A percentile compares a stretch with the other conserved stretches of the same genome.
These are phyloP conservation scores for Anthostomella pinea DNA, from an alignment of 2,329 filamentous ascomycete species.

Conservation along the genomic window DNA sequence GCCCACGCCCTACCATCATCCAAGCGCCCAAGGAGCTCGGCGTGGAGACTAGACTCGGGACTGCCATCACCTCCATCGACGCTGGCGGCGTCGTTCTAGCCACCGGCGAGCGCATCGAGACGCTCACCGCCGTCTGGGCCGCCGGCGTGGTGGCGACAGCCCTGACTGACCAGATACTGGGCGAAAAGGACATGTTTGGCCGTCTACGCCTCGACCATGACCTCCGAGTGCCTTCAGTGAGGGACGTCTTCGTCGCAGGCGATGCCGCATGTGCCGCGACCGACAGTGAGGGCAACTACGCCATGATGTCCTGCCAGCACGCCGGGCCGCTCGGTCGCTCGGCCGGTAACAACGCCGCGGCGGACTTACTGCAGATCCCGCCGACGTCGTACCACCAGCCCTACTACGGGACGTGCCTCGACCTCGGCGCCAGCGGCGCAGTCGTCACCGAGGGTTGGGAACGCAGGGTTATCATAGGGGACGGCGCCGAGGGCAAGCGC, in stretches of 20 bases:
- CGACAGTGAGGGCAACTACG: constrained; percentile 8
- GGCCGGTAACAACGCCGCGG: constrained; percentile 15
- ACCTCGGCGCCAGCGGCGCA: constrained; percentile 11
- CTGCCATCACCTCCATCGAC: constrained; percentile 7
- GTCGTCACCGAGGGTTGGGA: constrained; percentile 14
- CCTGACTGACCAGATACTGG: constrained; percentile 8
- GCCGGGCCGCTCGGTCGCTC: constrained; percentile 12
- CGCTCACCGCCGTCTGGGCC: constrained; percentile 15
- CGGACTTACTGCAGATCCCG: constrained; percentile 10
- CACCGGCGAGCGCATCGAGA: constrained; percentile 17
- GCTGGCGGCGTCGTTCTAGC: constrained; percentile 11
- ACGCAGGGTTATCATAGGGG: neutral
- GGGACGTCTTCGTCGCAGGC: constrained; percentile 10
- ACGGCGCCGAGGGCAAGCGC: constrained; percentile 5
- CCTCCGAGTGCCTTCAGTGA: constrained; percentile 9
- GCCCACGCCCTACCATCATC: constrained; percentile 9
- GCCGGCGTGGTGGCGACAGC: constrained; percentile 14
- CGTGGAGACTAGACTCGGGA: constrained; percentile 7
- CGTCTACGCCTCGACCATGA: constrained; percentile 11
- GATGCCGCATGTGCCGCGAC: constrained; percentile 12
- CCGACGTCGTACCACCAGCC: constrained; percentile 12
- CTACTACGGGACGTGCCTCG: constrained; percentile 10
- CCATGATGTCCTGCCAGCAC: constrained; percentile 17
- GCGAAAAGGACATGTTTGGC: constrained; percentile 9
- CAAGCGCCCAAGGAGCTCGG: constrained; percentile 10